These are phyloP conservation scores for Fusarium euwallaceae DNA, from an alignment of 2,329 filamentous ascomycete genomes.

Conservation along the genomic window DNA sequence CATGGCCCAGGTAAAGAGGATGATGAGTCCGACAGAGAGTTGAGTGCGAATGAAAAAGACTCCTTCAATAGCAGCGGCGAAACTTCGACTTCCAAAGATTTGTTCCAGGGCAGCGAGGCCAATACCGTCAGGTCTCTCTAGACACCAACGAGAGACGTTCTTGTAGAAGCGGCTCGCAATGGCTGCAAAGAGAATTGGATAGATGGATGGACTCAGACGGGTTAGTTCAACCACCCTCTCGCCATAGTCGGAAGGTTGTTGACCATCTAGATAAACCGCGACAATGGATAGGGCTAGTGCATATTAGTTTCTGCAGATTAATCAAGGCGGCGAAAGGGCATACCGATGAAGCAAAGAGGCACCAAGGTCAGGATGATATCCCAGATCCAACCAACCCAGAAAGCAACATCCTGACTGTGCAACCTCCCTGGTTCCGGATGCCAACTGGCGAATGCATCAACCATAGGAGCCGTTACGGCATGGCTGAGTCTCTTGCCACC, in stretches of 20 bases:
- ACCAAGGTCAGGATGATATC: neutral
- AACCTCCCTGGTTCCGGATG: neutral
- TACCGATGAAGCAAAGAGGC: neutral
- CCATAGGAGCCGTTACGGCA: neutral
- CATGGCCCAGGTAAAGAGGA: slow-evolving; percentile 11
- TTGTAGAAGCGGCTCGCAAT: slow-evolving; percentile 17
- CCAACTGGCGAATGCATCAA: neutral
- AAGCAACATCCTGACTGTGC: neutral
- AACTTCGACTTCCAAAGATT: slow-evolving; percentile 26
- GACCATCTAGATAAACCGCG: neutral
- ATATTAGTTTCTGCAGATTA: neutral
- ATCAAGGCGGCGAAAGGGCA: neutral
- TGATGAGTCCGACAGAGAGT: neutral
- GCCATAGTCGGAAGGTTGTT: neutral
- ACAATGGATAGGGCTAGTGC: neutral
- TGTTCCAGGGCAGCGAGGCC: slow-evolving; percentile 19
- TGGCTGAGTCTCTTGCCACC: neutral
- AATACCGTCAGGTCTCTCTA: slow-evolving; percentile 15
- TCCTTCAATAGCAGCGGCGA: slow-evolving; percentile 14
- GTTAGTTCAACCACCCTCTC: slow-evolving; percentile 5
- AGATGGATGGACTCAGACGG: slow-evolving; percentile 11
- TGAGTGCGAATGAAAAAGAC: slow-evolving; percentile 15
- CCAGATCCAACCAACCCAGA: neutral
- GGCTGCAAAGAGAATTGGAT: slow-evolving; percentile 18
- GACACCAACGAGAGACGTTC: slow-evolving; percentile 8